Base-by-base conservation (phyloP, 345 rosid genomes). In the Passiflora organensis region DNA sequence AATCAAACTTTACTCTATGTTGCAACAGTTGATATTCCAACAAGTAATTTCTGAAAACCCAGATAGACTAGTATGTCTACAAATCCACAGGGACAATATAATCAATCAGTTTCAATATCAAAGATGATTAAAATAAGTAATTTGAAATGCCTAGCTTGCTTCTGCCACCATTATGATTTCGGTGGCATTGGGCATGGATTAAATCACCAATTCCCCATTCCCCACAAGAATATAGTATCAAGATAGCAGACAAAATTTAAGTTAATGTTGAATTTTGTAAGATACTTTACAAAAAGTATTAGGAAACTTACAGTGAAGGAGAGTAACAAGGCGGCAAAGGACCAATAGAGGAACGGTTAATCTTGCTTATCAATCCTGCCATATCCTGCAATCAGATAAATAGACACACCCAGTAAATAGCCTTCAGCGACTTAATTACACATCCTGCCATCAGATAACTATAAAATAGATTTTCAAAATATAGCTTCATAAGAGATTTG, bases 351-450 rank as follows among this genome's bases (percentile, higher is more conserved):
- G 99, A 93, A 51, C 91, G 95, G 55, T 93, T 93, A 75, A 93
- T 90, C 87, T 93, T 93, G 82, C 95, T 86, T 57, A 93, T 93
- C 62, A 93, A 73, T 60, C 99, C 99, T 56, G 95, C 99, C 99
- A 93, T 93, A 76, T 93, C 99, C 99, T 88, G 80, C 54, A 70
- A 72, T 23, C 53, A 69, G 21, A 72, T 17, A 50, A 22, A 34
- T 17, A 21, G 56, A 41, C 66, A 62, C 64, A n/a, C n/a, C n/a
- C n/a, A n/a, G n/a, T n/a, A n/a, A n/a, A n/a, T n/a, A n/a, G n/a
- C n/a, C n/a, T n/a, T 64, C 51, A 58, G 72, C 28, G 16, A 52
- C 15, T 17, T 17, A 18, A 1, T 18, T 10, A 46, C 12, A 6
- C 43, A 39, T 42, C 28, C 17, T 13, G 48, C 49, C 48, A 48